These are phyloP conservation scores for Phytopythium chamaehyphon DNA, from an alignment of 352 stramenopile genomes.

Conservation along the genomic window DNA sequence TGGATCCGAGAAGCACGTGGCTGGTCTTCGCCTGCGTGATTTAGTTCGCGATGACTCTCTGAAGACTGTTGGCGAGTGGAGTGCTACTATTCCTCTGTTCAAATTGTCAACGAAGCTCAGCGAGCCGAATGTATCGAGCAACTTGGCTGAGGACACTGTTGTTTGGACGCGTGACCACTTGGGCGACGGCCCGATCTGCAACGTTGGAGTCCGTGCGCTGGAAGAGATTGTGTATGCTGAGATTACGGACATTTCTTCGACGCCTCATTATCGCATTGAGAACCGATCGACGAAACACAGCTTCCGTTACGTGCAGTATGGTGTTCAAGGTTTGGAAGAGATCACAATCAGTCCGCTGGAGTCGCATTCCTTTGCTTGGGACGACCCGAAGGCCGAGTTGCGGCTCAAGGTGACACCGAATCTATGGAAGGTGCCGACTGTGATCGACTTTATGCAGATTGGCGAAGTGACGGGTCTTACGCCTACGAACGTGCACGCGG, in stretches of 20 bases:
- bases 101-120: slow-evolving; percentile 34
- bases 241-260: slow-evolving; percentile 62
- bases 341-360: slow-evolving; percentile 62
- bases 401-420: slow-evolving; percentile 55
- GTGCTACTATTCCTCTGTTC: slow-evolving; percentile 40
- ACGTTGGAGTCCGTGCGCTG: slow-evolving; percentile 48
- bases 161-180: slow-evolving; percentile 72
- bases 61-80: slow-evolving; percentile 56
- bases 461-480: slow-evolving; percentile 49
- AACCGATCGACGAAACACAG: slow-evolving; percentile 73
- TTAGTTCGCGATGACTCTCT: slow-evolving; percentile 31
- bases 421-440: slow-evolving; percentile 63
- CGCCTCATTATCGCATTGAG: slow-evolving; percentile 78
- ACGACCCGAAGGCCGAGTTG: slow-evolving; percentile 56
- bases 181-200: slow-evolving; percentile 70
- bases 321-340: slow-evolving; percentile 54
- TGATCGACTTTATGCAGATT: slow-evolving; percentile 77
- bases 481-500: slow-evolving; percentile 53
- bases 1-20: slow-evolving; percentile 69
- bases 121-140: slow-evolving; percentile 36
- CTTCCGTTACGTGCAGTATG: slow-evolving; percentile 74
- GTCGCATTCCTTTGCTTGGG: slow-evolving; percentile 81
- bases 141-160: slow-evolving; percentile 38
- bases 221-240: slow-evolving; percentile 71
- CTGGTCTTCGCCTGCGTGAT: slow-evolving; percentile 63